Evolutionary conservation across 1,284 basidiomycete species (phyloP).

Genomic region (Tylopilus sp.): DNA sequence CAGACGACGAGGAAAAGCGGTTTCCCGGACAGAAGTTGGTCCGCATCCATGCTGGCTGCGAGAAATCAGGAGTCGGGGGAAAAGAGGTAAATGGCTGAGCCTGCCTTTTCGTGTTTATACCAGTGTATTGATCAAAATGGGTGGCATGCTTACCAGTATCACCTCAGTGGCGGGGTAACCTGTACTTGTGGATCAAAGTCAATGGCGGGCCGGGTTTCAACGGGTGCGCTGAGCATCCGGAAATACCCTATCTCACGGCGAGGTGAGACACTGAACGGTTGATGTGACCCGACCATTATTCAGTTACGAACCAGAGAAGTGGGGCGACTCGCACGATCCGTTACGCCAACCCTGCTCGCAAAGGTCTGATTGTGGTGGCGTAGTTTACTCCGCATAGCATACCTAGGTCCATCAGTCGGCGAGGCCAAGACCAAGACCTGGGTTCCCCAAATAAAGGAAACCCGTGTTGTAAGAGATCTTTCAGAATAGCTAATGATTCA

Average conservation of each 20-base stretch:
- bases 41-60: conserved; percentile 17
- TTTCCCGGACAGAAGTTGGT: conserved; percentile 17
- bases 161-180: background rate
- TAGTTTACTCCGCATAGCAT: too few species aligned
- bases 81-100: background rate
- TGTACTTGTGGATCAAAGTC: background rate
- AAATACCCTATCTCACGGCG: background rate
- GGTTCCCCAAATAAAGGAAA: too few species aligned
- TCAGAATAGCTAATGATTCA: too few species aligned
- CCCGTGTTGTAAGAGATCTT: too few species aligned
- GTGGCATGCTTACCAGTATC: background rate
- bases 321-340: too few species aligned
- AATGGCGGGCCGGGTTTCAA: background rate
- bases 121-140: background rate
- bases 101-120: background rate
- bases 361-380: too few species aligned
- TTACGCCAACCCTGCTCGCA: too few species aligned
- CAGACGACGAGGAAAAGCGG: conserved; percentile 14
- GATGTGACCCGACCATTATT: background rate
- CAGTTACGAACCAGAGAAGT: background rate
- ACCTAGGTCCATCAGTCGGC: too few species aligned
- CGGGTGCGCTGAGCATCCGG: too few species aligned
- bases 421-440: too few species aligned
- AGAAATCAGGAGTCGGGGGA: background rate
- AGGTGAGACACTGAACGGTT: background rate